A percentile compares a stretch with the other conserved stretches of the same genome.
phyloP scores from a whole-genome alignment of 805 yeast genomes.

The Torulaspora gathmanii region DNA sequence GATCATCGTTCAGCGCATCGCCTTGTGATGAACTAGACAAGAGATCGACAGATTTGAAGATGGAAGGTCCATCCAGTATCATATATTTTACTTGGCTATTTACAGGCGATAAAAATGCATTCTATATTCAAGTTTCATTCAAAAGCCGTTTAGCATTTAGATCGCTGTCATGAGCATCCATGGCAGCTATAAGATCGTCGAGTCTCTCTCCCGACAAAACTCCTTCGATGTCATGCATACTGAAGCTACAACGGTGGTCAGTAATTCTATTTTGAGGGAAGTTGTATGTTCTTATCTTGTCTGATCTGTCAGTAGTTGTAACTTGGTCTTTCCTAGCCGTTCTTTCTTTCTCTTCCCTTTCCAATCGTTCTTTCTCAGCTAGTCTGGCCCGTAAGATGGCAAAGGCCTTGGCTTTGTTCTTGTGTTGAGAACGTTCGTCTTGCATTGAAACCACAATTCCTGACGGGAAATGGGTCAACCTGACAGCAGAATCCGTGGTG shows the following conservation, averaged over 20 bases:
- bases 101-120: neutral
- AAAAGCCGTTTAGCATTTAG: conserved; percentile 42
- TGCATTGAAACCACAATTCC: conserved; percentile 88
- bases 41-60: neutral
- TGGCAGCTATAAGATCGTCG: conserved; percentile 51
- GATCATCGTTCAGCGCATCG: conserved; percentile 4
- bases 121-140: conserved; percentile 5
- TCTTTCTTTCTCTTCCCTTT: conserved; percentile 60
- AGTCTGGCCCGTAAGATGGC: conserved; percentile 73
- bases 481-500: conserved; percentile 94
- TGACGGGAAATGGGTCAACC: conserved; percentile 86
- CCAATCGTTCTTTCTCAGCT: conserved; percentile 71
- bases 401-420: conserved; percentile 89
- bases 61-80: neutral
- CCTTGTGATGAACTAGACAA: neutral
- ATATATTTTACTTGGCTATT: neutral
- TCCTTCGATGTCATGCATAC: conserved; percentile 69
- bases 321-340: conserved; percentile 76
- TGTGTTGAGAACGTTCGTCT: conserved; percentile 92
- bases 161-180: conserved; percentile 45
- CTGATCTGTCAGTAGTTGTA: conserved; percentile 81
- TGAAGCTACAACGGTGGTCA: conserved; percentile 84
- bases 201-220: conserved; percentile 57
- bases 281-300: conserved; percentile 90
- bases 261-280: conserved; percentile 89